These are phyloP conservation scores for Trichoderma lentiforme DNA, from an alignment of 2,329 filamentous ascomycete genomes.

Conservation along the genomic window DNA sequence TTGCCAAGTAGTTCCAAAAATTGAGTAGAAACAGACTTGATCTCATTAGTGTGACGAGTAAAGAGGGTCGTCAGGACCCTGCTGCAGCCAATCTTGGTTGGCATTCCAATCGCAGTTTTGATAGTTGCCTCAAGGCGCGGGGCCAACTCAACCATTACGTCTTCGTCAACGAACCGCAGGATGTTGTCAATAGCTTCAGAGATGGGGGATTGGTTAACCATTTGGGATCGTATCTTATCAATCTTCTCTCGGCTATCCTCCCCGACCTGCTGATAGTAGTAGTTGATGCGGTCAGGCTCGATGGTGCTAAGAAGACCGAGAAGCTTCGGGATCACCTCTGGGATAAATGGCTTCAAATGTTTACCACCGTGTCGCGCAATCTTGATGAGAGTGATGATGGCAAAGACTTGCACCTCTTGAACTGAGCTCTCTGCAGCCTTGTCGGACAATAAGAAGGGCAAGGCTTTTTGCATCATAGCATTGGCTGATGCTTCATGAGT, in stretches of 20 bases:
- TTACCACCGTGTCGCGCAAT: constrained; percentile 87
- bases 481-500: constrained; percentile 66
- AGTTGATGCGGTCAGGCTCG: constrained; percentile 87
- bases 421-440: constrained; percentile 87
- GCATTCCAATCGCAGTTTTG: constrained; percentile 83
- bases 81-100: constrained; percentile 88
- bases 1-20: constrained; percentile 78
- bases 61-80: constrained; percentile 81
- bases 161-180: constrained; percentile 76
- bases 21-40: constrained; percentile 69
- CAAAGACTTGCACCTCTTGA: constrained; percentile 81
- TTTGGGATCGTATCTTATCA: constrained; percentile 78
- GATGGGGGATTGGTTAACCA: constrained; percentile 81
- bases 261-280: constrained; percentile 84
- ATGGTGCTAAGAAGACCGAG: constrained; percentile 80
- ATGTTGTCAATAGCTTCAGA: constrained; percentile 90
- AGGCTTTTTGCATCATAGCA: constrained; percentile 77
- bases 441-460: constrained; percentile 86
- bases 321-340: constrained; percentile 75
- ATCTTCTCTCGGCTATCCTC: constrained; percentile 86
- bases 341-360: constrained; percentile 74
- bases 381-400: constrained; percentile 78
- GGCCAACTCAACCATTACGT: constrained; percentile 71
- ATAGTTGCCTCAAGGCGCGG: constrained; percentile 73
- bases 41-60: constrained; percentile 71